Evolutionary conservation across 306 rosid species (phyloP), one percentile per base, ranked within the genome.

Genomic region (Corylus avellana): DNA sequence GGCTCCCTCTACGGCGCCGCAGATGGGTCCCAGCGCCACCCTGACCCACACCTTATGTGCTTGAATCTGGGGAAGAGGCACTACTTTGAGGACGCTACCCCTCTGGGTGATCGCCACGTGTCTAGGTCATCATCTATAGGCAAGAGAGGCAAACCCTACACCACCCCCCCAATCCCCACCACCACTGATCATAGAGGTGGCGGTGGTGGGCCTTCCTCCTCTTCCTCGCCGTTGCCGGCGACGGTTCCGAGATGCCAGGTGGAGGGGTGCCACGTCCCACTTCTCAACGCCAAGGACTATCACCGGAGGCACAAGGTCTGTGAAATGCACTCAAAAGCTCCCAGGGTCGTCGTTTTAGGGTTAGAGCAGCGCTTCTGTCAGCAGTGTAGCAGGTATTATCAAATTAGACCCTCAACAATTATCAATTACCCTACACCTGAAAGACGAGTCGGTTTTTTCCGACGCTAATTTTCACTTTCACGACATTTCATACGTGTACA

Each of bases 231-330:
- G 20, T 44, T 59, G 42, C 32, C 85, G 63, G 70, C 77, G 49
- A 49, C 87, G 42, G 90, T 88, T 78, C 82, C 97, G 3, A 77
- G 94, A 73, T 94, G 98, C 75, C 98, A 94, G 90, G 98, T 92
- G 83, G 97, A 94, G 78, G 98, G 98, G 1, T 94, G 98, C 87
- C 89, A 92, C 62, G 90, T 94, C 88, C 89, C 89, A 7, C 90
- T 94, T 58, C 12, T 82, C 79, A 88, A 89, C 76, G 93, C 94
- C 1, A 94, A 94, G 90, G 98, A 94, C 18, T 94, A 94, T 69
- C 97, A 94, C 89, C 81, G 97, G 83, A 84, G 98, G 88, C 98
- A 94, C 79, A 92, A 93, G 76, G 98, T 94, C 5, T 94, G 98
- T 58, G 97, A 91, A 86, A 87, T 86, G 91, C 98, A 94, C 84